Evolutionary conservation across 306 rosid genomes (phyloP).

Genomic region (Fragaria ananassa): DNA sequence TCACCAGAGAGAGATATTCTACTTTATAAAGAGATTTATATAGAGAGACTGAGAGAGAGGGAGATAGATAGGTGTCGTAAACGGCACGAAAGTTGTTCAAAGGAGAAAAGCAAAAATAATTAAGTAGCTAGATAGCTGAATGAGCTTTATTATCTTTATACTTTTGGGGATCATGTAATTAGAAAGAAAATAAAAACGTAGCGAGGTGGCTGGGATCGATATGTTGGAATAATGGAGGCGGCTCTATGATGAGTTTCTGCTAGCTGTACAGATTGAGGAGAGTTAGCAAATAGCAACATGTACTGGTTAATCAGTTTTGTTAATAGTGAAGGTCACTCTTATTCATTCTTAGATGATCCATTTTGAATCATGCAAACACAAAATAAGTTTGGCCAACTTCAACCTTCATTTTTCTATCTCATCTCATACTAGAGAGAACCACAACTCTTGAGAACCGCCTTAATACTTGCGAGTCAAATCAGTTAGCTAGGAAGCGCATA

Average conservation of each 20-base stretch:
- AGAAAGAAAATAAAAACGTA: neutral
- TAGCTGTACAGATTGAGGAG: neutral
- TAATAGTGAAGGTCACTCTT: neutral
- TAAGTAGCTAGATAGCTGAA: neutral
- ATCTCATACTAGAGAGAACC: no score
- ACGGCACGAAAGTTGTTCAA: neutral
- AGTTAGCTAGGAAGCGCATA: no score
- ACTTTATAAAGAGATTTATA: no score
- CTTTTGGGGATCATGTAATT: neutral
- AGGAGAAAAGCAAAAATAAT: neutral
- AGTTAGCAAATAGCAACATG: neutral
- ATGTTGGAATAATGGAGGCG: neutral
- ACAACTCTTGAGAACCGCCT: no score
- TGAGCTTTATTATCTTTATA: neutral
- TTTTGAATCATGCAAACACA: no score
- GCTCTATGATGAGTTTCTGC: neutral
- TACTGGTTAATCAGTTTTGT: neutral
- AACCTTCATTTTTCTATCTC: no score
- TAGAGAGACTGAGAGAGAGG: no score
- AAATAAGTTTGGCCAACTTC: no score
- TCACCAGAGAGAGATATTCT: neutral
- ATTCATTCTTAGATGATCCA: neutral
- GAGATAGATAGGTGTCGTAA: neutral
- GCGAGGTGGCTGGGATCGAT: neutral
- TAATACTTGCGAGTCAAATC: no score